These are phyloP conservation scores for Suhomyces maxii DNA, from an alignment of 1,139 yeast genomes.

Conservation along the genomic window DNA sequence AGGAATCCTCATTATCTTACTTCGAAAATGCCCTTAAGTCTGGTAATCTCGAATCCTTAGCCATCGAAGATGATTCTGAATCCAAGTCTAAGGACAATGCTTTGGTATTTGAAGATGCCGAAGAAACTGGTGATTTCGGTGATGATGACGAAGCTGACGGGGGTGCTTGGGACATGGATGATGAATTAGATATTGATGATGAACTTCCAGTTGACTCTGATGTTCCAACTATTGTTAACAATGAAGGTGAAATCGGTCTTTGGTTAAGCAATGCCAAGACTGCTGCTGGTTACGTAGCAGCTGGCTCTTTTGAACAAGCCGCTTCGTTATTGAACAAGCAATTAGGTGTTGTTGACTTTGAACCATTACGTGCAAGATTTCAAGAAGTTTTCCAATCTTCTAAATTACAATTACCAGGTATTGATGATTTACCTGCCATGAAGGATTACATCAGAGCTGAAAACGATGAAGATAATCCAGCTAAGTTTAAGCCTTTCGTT, in stretches of 20 bases:
- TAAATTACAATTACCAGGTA: constrained; percentile 72
- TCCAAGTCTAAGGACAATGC: constrained; percentile 16
- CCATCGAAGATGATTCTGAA: constrained; percentile 47
- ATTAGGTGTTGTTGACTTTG: constrained; percentile 81
- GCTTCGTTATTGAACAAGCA: constrained; percentile 90
- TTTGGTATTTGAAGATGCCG: constrained; percentile 33
- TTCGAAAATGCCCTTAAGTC: constrained; percentile 77
- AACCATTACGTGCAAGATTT: constrained; percentile 82
- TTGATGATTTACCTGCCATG: constrained; percentile 69
- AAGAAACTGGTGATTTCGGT: constrained; percentile 5
- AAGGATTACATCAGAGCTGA: constrained; percentile 67
- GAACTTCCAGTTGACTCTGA: constrained; percentile 35
- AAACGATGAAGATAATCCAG: constrained; percentile 57
- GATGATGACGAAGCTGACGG: constrained; percentile 58
- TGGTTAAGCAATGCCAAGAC: constrained; percentile 92
- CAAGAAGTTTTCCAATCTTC: constrained; percentile 79
- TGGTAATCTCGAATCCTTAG: constrained; percentile 71
- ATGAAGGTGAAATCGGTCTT: constrained; percentile 62
- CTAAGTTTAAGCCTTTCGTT: constrained; percentile 59
- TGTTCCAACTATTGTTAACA: constrained; percentile 21
- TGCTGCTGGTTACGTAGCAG: constrained; percentile 92
- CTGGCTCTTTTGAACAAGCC: constrained; percentile 96
- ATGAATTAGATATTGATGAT: constrained; percentile 48
- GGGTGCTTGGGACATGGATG: constrained; percentile 61
- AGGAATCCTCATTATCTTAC: constrained; percentile 68